Evolutionary conservation across 2,329 filamentous ascomycete genomes (phyloP), one percentile per base, ranked within the genome.

Genomic region (Penicillium sp.): DNA sequence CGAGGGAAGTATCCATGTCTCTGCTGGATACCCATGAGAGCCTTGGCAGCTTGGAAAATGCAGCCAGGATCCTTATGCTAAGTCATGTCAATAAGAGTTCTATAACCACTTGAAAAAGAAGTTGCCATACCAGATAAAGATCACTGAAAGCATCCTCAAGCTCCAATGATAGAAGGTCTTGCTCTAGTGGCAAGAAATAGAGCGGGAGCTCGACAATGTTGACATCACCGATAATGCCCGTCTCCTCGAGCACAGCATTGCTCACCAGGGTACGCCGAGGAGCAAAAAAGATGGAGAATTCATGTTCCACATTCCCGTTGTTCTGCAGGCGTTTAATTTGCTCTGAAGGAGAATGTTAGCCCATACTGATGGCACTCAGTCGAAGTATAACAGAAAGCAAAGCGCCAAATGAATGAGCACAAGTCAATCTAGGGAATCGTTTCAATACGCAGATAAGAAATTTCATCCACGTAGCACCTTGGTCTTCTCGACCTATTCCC

Each of bases 261-360:
- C 92, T 95, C 55, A 98, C 89, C 55, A 96, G 82, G 4, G 95
- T 98, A 61, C 95, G 89, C 58, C 95, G 87, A 6, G 96, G 94
- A 43, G 96, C 90, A 91, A 95, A 98, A 73, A 97, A 94, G 68
- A 99, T 89, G 63, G 93, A 94, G 73, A 98, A 96, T 69, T 99
- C 94, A 84, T 99, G 95, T 66, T 92, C 91, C 49, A 89, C 91
- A 70, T 92, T 89, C 73, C 90, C 93, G 75, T 95, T 92, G 70
- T 89, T 89, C 69, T 94, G 91, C 59, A 98, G 82, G 60, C 91
- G 88, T 75, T 93, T 94, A 69, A 98, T 92, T 80, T 98, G 92
- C 67, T 91, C 94, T 97, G 72, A 53, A 69, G 55, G 60, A 39
- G 56, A 61, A 74, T 83, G 83, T 89, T 77, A 89, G 86, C 81